These are phyloP conservation scores for Alternaria solani DNA, from an alignment of 2,329 filamentous ascomycete species.

Conservation along the genomic window DNA sequence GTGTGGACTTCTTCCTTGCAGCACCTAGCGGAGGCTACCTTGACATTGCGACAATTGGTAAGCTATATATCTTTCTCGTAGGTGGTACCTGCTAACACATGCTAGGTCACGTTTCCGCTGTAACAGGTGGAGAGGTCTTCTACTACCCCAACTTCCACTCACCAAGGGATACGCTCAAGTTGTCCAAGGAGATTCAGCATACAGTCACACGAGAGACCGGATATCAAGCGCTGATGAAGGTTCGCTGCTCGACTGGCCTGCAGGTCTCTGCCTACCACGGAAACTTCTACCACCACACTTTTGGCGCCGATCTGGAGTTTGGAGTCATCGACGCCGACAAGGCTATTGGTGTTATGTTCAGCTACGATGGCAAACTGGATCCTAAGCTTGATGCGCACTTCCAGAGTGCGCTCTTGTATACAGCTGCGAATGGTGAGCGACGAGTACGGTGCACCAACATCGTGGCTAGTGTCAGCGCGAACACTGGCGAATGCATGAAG, in stretches of 20 bases:
- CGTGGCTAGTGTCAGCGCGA: conserved; percentile 90
- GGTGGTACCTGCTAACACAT: conserved; percentile 7
- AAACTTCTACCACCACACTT: conserved; percentile 95
- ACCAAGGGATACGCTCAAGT: conserved; percentile 81
- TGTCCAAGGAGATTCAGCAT: conserved; percentile 86
- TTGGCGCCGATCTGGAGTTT: conserved; percentile 93
- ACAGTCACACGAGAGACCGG: conserved; percentile 89
- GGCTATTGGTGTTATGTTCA: conserved; percentile 88
- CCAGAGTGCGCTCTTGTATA: conserved; percentile 94
- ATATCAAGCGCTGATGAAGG: conserved; percentile 97
- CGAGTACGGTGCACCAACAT: conserved; percentile 92
- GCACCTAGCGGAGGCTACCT: conserved; percentile 90
- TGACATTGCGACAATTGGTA: conserved; percentile 89
- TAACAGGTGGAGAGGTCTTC: conserved; percentile 93
- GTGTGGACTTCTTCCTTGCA: conserved; percentile 93
- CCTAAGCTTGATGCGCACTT: conserved; percentile 96
- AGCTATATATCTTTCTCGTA: conserved; percentile 29
- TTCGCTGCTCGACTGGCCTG: conserved; percentile 94
- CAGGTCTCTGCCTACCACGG: conserved; percentile 95
- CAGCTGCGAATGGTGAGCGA: conserved; percentile 85
- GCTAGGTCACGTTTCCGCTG: conserved; percentile 79
- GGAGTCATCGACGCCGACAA: conserved; percentile 93
- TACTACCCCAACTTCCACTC: conserved; percentile 97
- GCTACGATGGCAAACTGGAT: conserved; percentile 97
- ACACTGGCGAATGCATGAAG: conserved; percentile 83